Conservation (phyloP, 1,284 basidiomycete genomes). For the Ceratobasidium sp. region DNA sequence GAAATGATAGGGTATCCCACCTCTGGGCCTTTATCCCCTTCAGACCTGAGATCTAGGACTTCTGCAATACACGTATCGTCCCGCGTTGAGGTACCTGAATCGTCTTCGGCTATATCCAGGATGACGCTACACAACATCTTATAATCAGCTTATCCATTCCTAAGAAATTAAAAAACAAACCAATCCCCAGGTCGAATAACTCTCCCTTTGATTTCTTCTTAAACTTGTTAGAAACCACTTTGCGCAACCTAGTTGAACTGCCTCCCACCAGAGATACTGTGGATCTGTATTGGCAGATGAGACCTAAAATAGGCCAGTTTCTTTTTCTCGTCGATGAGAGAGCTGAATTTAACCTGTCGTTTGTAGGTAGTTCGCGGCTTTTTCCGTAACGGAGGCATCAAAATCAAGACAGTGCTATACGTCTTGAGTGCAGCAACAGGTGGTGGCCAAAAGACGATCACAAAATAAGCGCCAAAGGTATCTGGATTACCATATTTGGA, state of each 20-base stretch:
- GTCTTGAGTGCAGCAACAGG: too few relatives aligned
- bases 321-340: conserved; percentile 16
- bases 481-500: too few relatives aligned
- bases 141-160: not conserved
- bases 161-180: not conserved
- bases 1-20: not conserved
- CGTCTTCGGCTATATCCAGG: conserved; percentile 31
- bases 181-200: conserved; percentile 16
- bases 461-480: too few relatives aligned
- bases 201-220: conserved; percentile 6
- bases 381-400: too few relatives aligned
- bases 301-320: conserved; percentile 27
- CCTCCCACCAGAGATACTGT: conserved; percentile 14
- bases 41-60: conserved; percentile 14
- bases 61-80: conserved; percentile 33
- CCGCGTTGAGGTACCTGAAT: conserved; percentile 29
- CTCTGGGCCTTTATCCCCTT: conserved; percentile 3
- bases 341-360: not conserved
- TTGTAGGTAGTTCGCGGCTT: too few relatives aligned
- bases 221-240: not conserved
- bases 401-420: too few relatives aligned
- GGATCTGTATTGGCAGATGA: not conserved
- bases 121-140: conserved; percentile 9
- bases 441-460: too few relatives aligned
- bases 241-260: not conserved